A percentile compares a stretch with the other conserved stretches of the same genome.
phyloP scores from a whole-genome alignment of 2,329 filamentous ascomycete genomes.

The Thermothelomyces thermophilus region DNA sequence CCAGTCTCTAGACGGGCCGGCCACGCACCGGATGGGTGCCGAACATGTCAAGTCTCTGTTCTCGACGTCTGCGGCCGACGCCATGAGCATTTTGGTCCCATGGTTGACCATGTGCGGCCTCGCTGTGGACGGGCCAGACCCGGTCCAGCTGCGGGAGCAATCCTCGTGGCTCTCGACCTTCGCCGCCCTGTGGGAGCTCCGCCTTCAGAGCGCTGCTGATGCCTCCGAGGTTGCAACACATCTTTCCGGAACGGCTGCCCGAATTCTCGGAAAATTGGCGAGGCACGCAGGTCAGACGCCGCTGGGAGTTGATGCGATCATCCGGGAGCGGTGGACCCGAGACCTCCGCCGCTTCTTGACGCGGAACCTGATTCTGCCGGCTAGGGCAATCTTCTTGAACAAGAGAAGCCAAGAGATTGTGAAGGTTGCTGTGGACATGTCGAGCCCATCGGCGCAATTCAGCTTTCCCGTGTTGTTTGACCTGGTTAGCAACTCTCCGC shows the following conservation, averaged over 20 bases:
- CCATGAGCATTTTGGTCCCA: constrained; percentile 39
- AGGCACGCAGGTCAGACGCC: constrained; percentile 22
- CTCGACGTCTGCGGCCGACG: constrained; percentile 42
- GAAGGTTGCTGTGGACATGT: constrained; percentile 35
- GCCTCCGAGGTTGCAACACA: constrained; percentile 42
- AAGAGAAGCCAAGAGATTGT: constrained; percentile 37
- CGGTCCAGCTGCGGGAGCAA: constrained; percentile 33
- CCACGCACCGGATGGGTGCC: constrained; percentile 43
- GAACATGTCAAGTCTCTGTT: constrained; percentile 55
- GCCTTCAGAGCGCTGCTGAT: constrained; percentile 44
- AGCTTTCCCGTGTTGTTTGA: constrained; percentile 42
- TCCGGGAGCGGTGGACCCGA: constrained; percentile 36
- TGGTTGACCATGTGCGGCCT: constrained; percentile 41
- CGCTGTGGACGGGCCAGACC: constrained; percentile 30
- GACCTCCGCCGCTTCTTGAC: constrained; percentile 45
- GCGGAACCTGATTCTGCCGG: constrained; percentile 46
- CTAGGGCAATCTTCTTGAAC: constrained; percentile 41
- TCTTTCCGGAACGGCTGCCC: constrained; percentile 36
- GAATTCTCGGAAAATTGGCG: constrained; percentile 38
- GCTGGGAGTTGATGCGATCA: constrained; percentile 22
- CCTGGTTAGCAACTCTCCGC: constrained; percentile 31
- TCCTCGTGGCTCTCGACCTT: constrained; percentile 43
- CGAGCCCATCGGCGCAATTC: constrained; percentile 30
- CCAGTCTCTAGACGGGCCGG: constrained; percentile 26
- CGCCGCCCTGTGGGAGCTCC: constrained; percentile 46